phyloP scores from a whole-genome alignment of 495 filamentous ascomycete genomes.

The Podospora pseudoanserina region DNA sequence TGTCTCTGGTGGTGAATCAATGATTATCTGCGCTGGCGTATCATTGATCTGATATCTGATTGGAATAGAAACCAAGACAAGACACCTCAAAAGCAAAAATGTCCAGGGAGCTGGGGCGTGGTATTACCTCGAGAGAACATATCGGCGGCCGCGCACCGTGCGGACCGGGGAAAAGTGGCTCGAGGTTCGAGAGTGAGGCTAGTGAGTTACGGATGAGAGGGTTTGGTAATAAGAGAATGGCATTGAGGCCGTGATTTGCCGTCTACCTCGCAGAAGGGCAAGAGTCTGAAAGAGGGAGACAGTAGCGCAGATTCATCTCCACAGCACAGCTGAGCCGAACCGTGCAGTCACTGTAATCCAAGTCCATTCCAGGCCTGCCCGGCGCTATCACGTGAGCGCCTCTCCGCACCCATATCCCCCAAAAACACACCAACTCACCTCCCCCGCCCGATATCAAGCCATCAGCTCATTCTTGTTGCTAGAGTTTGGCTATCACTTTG shows the following conservation, averaged over 20 bases:
- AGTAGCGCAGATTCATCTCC: slow-evolving; percentile 16
- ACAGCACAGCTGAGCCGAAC: slow-evolving; percentile 17
- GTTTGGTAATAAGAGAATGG: background rate
- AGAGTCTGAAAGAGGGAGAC: slow-evolving; percentile 3
- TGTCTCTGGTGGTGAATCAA: background rate
- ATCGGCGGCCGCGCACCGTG: slow-evolving; percentile 1
- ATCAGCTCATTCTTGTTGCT: background rate
- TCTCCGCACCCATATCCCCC: background rate
- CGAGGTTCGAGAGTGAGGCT: background rate
- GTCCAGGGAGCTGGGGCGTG: slow-evolving; percentile 8
- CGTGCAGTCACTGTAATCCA: slow-evolving; percentile 12
- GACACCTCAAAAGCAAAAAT: background rate
- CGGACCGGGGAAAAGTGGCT: background rate
- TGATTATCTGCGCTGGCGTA: background rate
- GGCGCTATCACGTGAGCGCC: slow-evolving; percentile 21
- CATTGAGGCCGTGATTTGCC: background rate
- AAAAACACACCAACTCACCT: background rate
- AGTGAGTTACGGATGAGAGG: background rate
- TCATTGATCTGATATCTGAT: background rate
- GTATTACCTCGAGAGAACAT: slow-evolving; percentile 21
- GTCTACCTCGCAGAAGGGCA: background rate
- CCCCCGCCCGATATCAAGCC: background rate
- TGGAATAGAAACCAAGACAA: background rate
- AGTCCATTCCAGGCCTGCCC: slow-evolving; percentile 13
- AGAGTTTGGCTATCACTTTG: background rate